Evolutionary conservation across 495 filamentous ascomycete species (phyloP), one percentile per base, ranked within the genome.

Genomic region (Lichenothelia convexa): DNA sequence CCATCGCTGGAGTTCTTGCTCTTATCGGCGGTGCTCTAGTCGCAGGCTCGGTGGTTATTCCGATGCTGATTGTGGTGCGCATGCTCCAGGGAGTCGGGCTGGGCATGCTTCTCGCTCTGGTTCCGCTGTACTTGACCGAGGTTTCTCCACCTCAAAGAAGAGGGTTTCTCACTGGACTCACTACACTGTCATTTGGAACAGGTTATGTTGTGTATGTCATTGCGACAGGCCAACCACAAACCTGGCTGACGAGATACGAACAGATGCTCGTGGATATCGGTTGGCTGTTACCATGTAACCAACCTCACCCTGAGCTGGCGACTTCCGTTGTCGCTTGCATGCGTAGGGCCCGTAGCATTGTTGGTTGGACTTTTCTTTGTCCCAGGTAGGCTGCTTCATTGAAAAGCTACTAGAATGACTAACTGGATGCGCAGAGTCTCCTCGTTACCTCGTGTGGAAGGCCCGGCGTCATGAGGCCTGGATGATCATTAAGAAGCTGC

Each of bases 11-110:
- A 0, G 17, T 45, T 18, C 26, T 46, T 5, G 20, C 40, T 9
- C 21, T 49, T 21, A 33, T 52, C 17, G 49, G 49, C 1, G 49
- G 46, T 11, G 49, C 49, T n/a, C 32, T 53, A 7, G 38, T 47
- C 7, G 46, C 46, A 4, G 47, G 49, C 9, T 46, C 40, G 16
- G 46, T 53, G 1, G 24, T 31, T 35, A 40, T 50, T 15, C 39
- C 47, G 18, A 50, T 50, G 47, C 35, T 50, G 12, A 50, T 50
- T 13, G 39, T 42, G 4, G 39, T 42, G 8, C 33, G 39, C 8
- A 35, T 42, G 7, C 33, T 42, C 15, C 32, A 35, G 24, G 39
- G 39, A 2, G 21, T 20, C 11, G 39, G 39, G 5, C 23, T 42
- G 5, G 39, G 39, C 20, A 32, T 23, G 18, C 21, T 42, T 8